Base-by-base conservation (phyloP, 108 stramenopile genomes). In the Skeletonema tropicum region DNA sequence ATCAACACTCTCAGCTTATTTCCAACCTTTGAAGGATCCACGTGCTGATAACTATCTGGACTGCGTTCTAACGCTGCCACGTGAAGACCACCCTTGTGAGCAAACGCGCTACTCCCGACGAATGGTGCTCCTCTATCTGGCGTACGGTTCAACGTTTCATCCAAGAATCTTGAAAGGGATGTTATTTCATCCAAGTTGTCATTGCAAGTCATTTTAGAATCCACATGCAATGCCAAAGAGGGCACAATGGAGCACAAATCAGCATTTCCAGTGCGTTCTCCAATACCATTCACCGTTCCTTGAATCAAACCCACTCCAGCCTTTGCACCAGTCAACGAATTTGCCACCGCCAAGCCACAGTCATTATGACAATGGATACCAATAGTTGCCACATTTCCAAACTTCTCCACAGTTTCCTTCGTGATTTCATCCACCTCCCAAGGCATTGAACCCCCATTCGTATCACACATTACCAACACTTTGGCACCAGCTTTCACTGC, bases 321-420 rank as follows among this genome's bases (percentile, higher is more conserved):
- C 46, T 91, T 75, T 6, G 88, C 83, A 36, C 92, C 92, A 55
- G 81, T 83, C 0, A 97, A 62, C 21, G 83, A 88, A 74, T 97
- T 97, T n/a, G 96, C 96, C 8, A 97, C 95, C 5, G 96, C 96
- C 92, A 97, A 78, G 38, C 94, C 96, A 76, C 91, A 93, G 84
- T 97, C 97, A 75, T 97, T 97, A 82, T 97, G 97, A 70, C 83
- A 81, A 83, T 97, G 97, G 66, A 97, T 92, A 5, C 96, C 97
- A 63, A 94, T 65, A 6, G 89, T 93, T 35, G 82, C 67, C 6
- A 52, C 12, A 21, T 25, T 30, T 6, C 68, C 68, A 70, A 90
- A 90, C 32, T 82, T 64, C 8, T 63, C 45, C 8, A 91, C 84
- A 59, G 90, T 82, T 25, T 71, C 66, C 13, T 62, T 26, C 12